A percentile compares a stretch with the other conserved stretches of the same genome.
These are phyloP conservation scores for Candida endomychidarum DNA, from an alignment of 805 yeast genomes.

Conservation along the genomic window DNA sequence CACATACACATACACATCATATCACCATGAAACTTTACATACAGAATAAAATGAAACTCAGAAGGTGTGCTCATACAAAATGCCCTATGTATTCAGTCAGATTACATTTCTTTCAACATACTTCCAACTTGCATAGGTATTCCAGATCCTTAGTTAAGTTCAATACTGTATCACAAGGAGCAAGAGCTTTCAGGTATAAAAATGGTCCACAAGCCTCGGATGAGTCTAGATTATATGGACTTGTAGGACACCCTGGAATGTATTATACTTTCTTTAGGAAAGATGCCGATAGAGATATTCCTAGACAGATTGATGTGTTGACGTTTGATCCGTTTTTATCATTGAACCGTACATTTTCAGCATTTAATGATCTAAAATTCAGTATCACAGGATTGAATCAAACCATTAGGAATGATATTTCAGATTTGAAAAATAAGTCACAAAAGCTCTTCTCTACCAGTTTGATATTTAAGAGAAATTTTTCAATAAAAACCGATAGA, in stretches of 20 bases:
- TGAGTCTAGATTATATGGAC: slow-evolving; percentile 2
- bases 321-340: slow-evolving; percentile 8
- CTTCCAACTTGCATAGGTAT: slow-evolving; percentile 10
- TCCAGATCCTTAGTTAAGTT: slow-evolving; percentile 11
- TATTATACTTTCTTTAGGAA: slow-evolving; percentile 40
- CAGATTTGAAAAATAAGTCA: slow-evolving; percentile 1
- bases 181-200: slow-evolving; percentile 10
- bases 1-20: background rate
- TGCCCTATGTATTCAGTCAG: slow-evolving; percentile 4
- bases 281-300: slow-evolving; percentile 21
- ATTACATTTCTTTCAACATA: slow-evolving; percentile 15
- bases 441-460: slow-evolving; percentile 1
- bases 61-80: background rate
- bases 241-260: slow-evolving; percentile 43
- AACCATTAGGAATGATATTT: slow-evolving; percentile 28
- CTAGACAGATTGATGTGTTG: slow-evolving; percentile 2
- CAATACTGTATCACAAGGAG: slow-evolving; percentile 9
- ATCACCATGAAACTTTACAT: too few species aligned
- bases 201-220: slow-evolving; percentile 19
- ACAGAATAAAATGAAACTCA: slow-evolving; percentile 2
- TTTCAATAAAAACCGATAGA: background rate
- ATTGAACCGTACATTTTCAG: background rate
- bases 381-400: slow-evolving; percentile 32
- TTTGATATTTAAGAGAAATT: slow-evolving; percentile 2
- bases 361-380: slow-evolving; percentile 16